phyloP scores from a whole-genome alignment of 345 rosid species.

The Eucalyptus urophylla region DNA sequence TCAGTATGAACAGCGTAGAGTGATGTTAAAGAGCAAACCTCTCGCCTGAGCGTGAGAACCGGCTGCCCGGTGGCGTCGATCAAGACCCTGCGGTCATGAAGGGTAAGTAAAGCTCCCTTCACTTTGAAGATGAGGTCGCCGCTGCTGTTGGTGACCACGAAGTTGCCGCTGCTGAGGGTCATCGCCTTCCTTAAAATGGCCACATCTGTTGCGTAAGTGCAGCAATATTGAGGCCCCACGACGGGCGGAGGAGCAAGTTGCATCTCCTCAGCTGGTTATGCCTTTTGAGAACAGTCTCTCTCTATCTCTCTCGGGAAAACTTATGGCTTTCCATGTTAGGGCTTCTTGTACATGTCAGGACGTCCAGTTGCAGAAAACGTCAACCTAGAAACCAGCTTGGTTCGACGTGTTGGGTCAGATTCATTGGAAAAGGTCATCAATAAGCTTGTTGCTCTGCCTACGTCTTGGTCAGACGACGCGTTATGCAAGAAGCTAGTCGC shows the following conservation, averaged over 20 bases:
- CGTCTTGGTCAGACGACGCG: too few species aligned
- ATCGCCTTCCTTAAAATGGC: not conserved
- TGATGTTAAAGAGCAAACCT: not conserved
- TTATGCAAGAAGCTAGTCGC: too few species aligned
- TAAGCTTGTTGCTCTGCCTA: too few species aligned
- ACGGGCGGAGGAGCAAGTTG: not conserved
- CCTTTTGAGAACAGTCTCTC: not conserved
- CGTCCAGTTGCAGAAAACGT: not conserved
- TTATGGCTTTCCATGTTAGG: not conserved
- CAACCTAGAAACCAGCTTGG: not conserved
- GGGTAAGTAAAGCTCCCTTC: not conserved
- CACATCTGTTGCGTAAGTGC: slow-evolving; percentile 6
- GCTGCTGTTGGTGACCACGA: slow-evolving; percentile 4
- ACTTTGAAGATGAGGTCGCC: slow-evolving; percentile 8
- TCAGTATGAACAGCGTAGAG: not conserved
- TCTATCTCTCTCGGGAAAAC: not conserved
- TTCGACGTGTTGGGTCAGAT: not conserved
- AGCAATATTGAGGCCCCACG: slow-evolving; percentile 1
- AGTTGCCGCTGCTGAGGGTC: not conserved
- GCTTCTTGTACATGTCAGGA: not conserved
- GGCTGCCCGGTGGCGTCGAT: not conserved
- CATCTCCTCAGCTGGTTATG: not conserved
- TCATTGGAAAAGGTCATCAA: not conserved
- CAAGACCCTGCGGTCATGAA: not conserved
- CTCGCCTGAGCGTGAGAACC: not conserved